Evolutionary conservation across 2,329 filamentous ascomycete species (phyloP).

Genomic region (Chaetomium olivaceum): DNA sequence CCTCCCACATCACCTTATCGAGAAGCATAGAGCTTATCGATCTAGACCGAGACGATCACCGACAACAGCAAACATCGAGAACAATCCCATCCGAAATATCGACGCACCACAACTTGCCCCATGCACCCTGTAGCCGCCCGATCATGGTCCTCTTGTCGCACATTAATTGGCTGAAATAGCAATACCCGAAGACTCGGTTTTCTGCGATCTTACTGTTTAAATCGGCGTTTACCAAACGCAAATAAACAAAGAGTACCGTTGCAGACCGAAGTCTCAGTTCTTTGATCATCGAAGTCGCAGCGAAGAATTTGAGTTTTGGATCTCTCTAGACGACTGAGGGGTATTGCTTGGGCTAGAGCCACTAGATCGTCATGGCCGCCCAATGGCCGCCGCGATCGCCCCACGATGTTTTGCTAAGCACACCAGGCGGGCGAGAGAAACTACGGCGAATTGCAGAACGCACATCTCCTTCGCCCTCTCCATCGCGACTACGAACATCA

Average conservation of each 20-base stretch:
- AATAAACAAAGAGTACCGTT: constrained; percentile 23
- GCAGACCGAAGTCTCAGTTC: not conserved
- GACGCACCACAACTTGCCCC: not conserved
- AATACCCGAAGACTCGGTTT: constrained; percentile 15
- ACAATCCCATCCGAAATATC: not conserved
- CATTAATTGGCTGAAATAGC: constrained; percentile 37
- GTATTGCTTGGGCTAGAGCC: not conserved
- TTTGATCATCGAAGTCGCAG: constrained; percentile 10
- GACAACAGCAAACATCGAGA: not conserved
- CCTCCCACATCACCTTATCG: constrained; percentile 16
- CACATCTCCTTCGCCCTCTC: constrained; percentile 68
- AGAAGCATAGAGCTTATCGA: constrained; percentile 20
- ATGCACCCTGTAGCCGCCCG: constrained; percentile 30
- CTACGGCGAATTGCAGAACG: constrained; percentile 68
- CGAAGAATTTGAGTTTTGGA: not conserved
- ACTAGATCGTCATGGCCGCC: constrained; percentile 41
- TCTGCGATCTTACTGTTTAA: constrained; percentile 13
- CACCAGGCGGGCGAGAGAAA: constrained; percentile 77
- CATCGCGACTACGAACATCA: constrained; percentile 53
- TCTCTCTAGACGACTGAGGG: not conserved
- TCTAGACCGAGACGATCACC: not conserved
- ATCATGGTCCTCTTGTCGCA: constrained; percentile 32
- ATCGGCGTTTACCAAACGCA: constrained; percentile 9
- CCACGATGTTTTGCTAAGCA: constrained; percentile 62
- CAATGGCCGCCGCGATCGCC: constrained; percentile 70